phyloP scores from a whole-genome alignment of 2,329 filamentous ascomycete species.

The Verticillium nubilum region DNA sequence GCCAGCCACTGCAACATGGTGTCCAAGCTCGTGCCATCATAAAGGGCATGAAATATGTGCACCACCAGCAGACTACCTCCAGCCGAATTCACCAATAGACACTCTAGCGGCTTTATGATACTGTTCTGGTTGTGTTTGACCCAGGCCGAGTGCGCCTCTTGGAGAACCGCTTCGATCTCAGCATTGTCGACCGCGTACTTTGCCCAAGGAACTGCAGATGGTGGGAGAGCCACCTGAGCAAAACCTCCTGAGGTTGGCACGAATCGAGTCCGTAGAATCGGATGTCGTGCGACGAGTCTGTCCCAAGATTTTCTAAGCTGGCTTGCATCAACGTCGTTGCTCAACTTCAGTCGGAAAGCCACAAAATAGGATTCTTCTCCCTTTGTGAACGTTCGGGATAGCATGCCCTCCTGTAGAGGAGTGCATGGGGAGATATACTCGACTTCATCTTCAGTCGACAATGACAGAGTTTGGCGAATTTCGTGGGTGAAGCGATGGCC shows the following conservation, averaged over 20 bases:
- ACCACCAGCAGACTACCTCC: constrained; percentile 43
- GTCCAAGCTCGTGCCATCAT: constrained; percentile 76
- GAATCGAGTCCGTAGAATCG: constrained; percentile 71
- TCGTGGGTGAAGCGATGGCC: constrained; percentile 58
- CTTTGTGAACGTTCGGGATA: constrained; percentile 59
- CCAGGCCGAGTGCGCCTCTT: constrained; percentile 43
- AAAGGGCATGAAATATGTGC: constrained; percentile 78
- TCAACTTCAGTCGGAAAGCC: constrained; percentile 58
- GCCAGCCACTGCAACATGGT: constrained; percentile 58
- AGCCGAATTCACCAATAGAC: constrained; percentile 31
- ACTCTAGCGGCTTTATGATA: constrained; percentile 45
- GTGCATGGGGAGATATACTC: constrained; percentile 79
- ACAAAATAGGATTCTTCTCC: constrained; percentile 68
- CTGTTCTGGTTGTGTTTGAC: constrained; percentile 41
- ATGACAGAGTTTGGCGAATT: constrained; percentile 24
- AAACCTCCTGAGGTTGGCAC: constrained; percentile 68
- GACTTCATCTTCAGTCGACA: constrained; percentile 37
- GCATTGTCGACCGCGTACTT: constrained; percentile 22
- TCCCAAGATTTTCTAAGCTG: constrained; percentile 54
- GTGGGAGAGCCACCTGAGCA: constrained; percentile 62
- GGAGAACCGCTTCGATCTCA: constrained; percentile 25
- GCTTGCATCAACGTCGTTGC: constrained; percentile 32
- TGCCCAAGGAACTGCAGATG: constrained; percentile 36
- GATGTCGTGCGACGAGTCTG: constrained; percentile 40
- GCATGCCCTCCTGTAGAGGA: constrained; percentile 79